A percentile compares a stretch with the other conserved stretches of the same genome.
Conservation (phyloP, 495 filamentous ascomycete genomes). For the Daldinia decipiens region DNA sequence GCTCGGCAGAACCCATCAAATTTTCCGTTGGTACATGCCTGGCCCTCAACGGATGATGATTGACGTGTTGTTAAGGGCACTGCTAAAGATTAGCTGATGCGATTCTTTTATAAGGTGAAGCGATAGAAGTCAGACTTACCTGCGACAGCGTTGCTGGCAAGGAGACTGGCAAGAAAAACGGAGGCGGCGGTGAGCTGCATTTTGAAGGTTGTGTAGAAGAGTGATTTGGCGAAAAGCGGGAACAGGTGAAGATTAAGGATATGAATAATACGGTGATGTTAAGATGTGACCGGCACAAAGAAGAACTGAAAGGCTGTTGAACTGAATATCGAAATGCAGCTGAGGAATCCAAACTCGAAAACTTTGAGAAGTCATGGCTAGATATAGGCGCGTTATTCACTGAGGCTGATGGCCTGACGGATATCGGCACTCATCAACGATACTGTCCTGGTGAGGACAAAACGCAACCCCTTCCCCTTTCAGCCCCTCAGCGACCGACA, state of each 20-base stretch:
- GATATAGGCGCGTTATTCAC: background rate
- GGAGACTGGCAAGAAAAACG: background rate
- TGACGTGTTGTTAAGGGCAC: background rate
- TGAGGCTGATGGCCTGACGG: background rate
- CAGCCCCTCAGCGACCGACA: background rate
- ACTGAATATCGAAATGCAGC: background rate
- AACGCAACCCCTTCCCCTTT: background rate
- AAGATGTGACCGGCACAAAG: conserved; percentile 4
- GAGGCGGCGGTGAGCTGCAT: conserved; percentile 1
- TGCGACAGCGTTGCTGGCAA: background rate
- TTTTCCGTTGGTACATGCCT: background rate
- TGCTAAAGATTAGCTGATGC: background rate
- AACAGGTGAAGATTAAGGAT: background rate
- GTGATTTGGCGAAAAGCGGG: background rate
- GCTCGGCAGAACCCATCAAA: background rate
- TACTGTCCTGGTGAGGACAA: too few species aligned
- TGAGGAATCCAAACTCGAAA: background rate
- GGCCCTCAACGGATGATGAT: background rate
- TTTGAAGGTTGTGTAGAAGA: background rate
- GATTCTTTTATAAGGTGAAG: background rate
- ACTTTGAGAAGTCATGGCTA: background rate
- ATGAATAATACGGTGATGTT: background rate
- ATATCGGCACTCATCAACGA: background rate
- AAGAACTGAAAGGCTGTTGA: background rate
- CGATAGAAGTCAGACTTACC: background rate